A percentile compares a stretch with the other conserved stretches of the same genome.
phyloP scores from a whole-genome alignment of 2,329 filamentous ascomycete species.

The Pseudogymnoascus sp. region DNA sequence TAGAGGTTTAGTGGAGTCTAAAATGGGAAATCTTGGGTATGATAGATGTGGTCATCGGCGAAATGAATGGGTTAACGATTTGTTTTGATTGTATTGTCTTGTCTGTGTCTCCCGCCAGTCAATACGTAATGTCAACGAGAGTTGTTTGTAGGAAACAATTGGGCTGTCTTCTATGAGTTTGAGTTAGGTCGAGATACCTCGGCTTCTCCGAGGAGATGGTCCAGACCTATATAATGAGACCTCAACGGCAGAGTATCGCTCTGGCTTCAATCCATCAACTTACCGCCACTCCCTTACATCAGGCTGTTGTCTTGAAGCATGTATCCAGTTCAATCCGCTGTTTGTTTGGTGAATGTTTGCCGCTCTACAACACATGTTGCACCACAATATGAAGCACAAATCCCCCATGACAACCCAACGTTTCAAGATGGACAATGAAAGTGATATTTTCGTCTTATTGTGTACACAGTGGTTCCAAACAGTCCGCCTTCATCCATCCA shows the following conservation, averaged over 20 bases:
- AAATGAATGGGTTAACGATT: constrained; percentile 1
- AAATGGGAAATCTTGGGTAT: background rate
- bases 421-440: constrained; percentile 5
- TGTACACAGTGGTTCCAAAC: constrained; percentile 8
- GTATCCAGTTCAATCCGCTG: background rate
- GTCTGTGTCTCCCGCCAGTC: background rate
- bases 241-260: background rate
- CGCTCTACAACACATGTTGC: background rate
- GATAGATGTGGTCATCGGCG: background rate
- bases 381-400: background rate
- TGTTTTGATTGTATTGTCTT: background rate
- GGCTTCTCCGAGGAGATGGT: background rate
- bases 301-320: background rate
- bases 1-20: background rate
- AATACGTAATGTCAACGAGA: background rate
- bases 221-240: background rate
- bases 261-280: background rate
- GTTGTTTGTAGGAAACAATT: background rate
- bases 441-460: constrained; percentile 5
- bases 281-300: background rate
- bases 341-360: background rate
- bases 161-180: background rate
- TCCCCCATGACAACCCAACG: background rate
- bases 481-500: constrained; percentile 5
- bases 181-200: background rate